Evolutionary conservation across 768 basidiomycete species (phyloP), one percentile per base, ranked within the genome.

Genomic region (Leucogyrophana mollusca): DNA sequence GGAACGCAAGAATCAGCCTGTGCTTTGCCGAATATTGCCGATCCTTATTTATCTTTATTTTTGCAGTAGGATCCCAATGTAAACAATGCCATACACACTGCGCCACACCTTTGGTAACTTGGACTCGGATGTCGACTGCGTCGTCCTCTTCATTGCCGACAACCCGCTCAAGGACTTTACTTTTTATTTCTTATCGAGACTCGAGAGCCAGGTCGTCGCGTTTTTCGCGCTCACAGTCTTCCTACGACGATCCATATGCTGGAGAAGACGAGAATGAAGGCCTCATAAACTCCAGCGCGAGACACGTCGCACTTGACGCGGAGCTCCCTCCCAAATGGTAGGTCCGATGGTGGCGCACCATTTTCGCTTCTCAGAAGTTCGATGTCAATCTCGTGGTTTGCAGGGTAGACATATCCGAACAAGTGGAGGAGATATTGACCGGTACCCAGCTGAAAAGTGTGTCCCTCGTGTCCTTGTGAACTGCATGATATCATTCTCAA

Each of bases 121-220:
- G 46, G 49, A 56, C 45, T 53, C 55, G 67, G 9, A 66, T 66
- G 63, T 57, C 72, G 43, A 59, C 64, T 52, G 50, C 64, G 34
- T 53, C 61, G 40, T 56, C 67, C 25, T 62, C 69, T 22, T 61
- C 64, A 23, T 61, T 65, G 46, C 71, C 71, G 34, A 79, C 82
- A 33, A 92, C 88, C 27, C 85, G 95, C 56, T 93, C 90, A 1
- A 70, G 95, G 38, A 97, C 95, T 3, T 80, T 91, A 44, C 80
- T 97, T 57, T 98, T 97, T 68, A 85, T 94, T 50, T 95, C 94
- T 5, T 93, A 89, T 68, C 80, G 95, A 50, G 90, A 94, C 69
- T 90, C 91, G 4, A 74, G 74, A 36, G 73, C 78, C 18, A 72
- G 51, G 13, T 61, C 69, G 0, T 62, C 63, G 14, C 68, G 77